phyloP scores from a whole-genome alignment of 208 protist species.

The Acanthamoeba triangularis region DNA sequence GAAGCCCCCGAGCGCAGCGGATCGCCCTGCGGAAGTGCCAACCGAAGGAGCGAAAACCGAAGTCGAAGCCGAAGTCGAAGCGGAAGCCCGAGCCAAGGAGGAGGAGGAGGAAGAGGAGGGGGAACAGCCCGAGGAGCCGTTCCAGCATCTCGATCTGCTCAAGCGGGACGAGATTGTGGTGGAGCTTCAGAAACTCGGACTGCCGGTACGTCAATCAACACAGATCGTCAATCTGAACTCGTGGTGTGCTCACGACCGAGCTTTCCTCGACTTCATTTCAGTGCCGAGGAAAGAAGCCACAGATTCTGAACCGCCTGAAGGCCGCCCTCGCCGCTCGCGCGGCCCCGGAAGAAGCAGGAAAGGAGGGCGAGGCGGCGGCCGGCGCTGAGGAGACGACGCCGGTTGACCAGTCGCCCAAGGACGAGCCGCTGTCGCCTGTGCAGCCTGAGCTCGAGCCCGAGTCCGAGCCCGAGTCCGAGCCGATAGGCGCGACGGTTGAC shows the following conservation, averaged over 20 bases:
- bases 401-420: not conserved
- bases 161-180: slow-evolving; percentile 49
- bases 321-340: not conserved
- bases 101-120: not conserved
- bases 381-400: not conserved
- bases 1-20: no score
- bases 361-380: not conserved
- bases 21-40: no score
- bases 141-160: not conserved
- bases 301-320: slow-evolving; percentile 31
- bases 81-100: not conserved
- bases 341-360: not conserved
- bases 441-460: not conserved
- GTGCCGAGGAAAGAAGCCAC: not conserved
- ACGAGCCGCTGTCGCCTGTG: not conserved
- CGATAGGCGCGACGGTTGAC: not conserved
- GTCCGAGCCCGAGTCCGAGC: not conserved
- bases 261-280: not conserved
- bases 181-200: not conserved
- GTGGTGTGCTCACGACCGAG: not conserved
- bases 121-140: not conserved
- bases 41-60: not conserved
- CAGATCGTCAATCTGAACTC: not conserved
- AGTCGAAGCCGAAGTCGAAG: not conserved
- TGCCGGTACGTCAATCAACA: not conserved